Evolutionary conservation across 306 rosid species (phyloP), one percentile per base, ranked within the genome.

Genomic region (Ziziphus jujuba): DNA sequence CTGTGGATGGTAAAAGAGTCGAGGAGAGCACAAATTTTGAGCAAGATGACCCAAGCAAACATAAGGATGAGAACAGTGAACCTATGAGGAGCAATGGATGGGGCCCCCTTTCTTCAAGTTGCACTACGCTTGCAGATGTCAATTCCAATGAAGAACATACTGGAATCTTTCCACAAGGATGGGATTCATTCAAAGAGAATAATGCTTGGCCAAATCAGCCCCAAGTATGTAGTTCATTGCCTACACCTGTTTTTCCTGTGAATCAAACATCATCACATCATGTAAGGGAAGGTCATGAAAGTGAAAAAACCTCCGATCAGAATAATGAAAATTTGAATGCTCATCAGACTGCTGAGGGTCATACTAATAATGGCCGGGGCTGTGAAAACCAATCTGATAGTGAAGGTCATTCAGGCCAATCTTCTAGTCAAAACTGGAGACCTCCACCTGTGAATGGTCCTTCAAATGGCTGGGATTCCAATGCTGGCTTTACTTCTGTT

Each of bases 381-480:
- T 74, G 24, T 63, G 87, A 79, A 75, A 87, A 50, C 17, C 93
- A 64, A 59, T 84, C 87, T 11, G 91, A 86, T 58, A 77, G 85
- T 61, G 92, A 91, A 63, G 91, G 80, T 22, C 86, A 86, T 76
- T 84, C 92, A 0, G 73, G 89, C 50, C 98, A 87, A 71, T 89
- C 96, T 75, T 82, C 92, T 52, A 85, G 82, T 16, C 89, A 83
- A 68, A 91, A 79, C 86, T 87, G 87, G 89, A 82, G 60, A 20
- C 69, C 72, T 72, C 83, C 82, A 49, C 64, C 58, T 19, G 75
- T 59, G 49, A 57, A 57, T 62, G 69, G 70, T 74, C 77, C 86
- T 72, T 71, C 89, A 52, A 64, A 57, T 49, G 81, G 84, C 71
- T 50, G 66, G 76, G 87, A 74, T 81, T 70, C 85, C 59, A 75